Conservation (phyloP, 495 filamentous ascomycete species). For the Annulohypoxylon stygium region DNA sequence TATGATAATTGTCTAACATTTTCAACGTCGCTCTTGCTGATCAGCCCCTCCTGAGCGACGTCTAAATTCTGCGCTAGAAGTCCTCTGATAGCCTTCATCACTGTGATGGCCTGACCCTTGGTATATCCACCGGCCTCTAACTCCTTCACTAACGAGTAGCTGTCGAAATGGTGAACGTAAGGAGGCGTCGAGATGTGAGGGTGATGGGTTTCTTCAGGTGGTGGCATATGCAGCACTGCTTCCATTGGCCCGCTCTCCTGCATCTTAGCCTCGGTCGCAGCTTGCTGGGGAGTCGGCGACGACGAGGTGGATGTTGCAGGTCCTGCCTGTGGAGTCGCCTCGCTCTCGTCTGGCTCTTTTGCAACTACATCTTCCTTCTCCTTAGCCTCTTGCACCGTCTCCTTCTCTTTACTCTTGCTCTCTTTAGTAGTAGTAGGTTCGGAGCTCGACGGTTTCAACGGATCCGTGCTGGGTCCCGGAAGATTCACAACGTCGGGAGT, state of each 20-base stretch:
- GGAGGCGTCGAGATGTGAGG: conserved; percentile 78
- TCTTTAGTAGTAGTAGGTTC: conserved; percentile 21
- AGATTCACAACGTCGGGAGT: conserved; percentile 40
- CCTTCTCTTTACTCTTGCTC: conserved; percentile 46
- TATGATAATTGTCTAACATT: conserved; percentile 47
- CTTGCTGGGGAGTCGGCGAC: conserved; percentile 36
- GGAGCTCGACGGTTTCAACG: conserved; percentile 29
- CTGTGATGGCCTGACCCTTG: conserved; percentile 74
- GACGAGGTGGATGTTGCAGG: conserved; percentile 41
- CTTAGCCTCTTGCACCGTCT: conserved; percentile 25
- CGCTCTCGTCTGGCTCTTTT: conserved; percentile 42
- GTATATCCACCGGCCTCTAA: conserved; percentile 78
- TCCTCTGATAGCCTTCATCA: conserved; percentile 89
- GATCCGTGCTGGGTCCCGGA: conserved; percentile 42
- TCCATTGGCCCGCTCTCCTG: conserved; percentile 68
- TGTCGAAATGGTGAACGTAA: conserved; percentile 97
- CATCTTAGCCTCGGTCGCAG: conserved; percentile 40
- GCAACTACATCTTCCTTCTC: conserved; percentile 26
- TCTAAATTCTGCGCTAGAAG: conserved; percentile 83
- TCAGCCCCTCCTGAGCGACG: conserved; percentile 78
- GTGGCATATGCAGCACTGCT: conserved; percentile 71
- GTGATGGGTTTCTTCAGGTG: conserved; percentile 58
- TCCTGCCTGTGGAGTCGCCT: conserved; percentile 38
- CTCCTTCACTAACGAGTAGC: conserved; percentile 84
- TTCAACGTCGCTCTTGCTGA: conserved; percentile 62